Evolutionary conservation across 164 flowering plant species (phyloP), one percentile per base, ranked within the genome.

Genomic region (Tinospora cordifolia): DNA sequence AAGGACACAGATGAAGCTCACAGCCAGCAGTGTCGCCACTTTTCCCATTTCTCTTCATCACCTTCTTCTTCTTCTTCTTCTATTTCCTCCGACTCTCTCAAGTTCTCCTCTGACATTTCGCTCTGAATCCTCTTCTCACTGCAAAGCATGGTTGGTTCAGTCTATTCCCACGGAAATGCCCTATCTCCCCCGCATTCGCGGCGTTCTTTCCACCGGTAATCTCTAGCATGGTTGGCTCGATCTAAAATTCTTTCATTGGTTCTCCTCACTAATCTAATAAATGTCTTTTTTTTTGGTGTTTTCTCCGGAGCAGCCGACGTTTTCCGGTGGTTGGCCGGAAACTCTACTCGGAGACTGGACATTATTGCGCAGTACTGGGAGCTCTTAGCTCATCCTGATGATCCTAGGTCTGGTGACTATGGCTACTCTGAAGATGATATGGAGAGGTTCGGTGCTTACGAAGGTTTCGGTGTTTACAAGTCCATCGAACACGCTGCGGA

Each of bases 91-190:
- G 54, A 11, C 49, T 40, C 21, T 27, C 26, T 17, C 27, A 21
- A 12, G 11, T 54, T 21, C 46, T 14, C n/a, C 47, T 59, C 22
- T 64, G 19, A 47, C 68, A 14, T 19, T 62, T 38, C 49, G 58
- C 65, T 17, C 78, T 11, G 59, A 41, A 4, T 66, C 77, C 9
- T 17, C 71, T 14, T 51, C 67, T 38, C 72, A 72, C 26, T 93
- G 98, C 87, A 84, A 88, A 78, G 92, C 95, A 57, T 93, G 97
- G 97, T 79, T 91, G 1, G 98, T 91, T 62, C 98, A 93, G 57
- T 93, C 98, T 3, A 87, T 93, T 54, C 97, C 97, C 66, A 87
- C 92, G 62, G 86, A 91, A 76, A 93, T 90, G 93, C 92, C 97
- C 63, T 71, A 81, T 27, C 98, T 93, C 68, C 74, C 74, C 70